Evolutionary conservation across 2,329 filamentous ascomycete species (phyloP).

Genomic region (Claviceps humidiphila): DNA sequence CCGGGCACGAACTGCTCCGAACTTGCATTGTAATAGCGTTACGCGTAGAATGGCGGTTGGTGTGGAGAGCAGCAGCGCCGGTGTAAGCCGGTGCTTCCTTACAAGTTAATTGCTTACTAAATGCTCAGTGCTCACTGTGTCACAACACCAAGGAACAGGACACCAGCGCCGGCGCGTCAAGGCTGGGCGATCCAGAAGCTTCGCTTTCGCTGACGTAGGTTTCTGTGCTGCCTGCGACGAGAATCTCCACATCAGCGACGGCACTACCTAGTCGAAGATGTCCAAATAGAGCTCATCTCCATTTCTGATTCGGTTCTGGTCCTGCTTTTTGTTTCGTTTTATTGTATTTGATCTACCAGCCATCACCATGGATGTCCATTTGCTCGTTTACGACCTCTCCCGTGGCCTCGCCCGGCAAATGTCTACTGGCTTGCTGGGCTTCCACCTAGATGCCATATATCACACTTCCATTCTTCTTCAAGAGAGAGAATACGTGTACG

Average conservation of each 20-base stretch:
- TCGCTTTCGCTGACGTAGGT: neutral
- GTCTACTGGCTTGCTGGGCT: conserved; percentile 38
- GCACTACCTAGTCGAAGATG: neutral
- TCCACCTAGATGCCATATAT: conserved; percentile 79
- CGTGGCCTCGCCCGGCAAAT: conserved; percentile 42
- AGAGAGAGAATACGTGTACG: conserved; percentile 82
- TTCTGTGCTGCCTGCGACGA: neutral
- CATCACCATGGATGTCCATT: conserved; percentile 54
- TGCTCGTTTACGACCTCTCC: conserved; percentile 71
- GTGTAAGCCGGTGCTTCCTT: too few relatives aligned
- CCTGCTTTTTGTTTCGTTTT: too few relatives aligned
- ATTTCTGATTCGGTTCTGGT: too few relatives aligned
- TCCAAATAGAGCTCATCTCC: neutral
- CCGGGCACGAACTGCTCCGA: neutral
- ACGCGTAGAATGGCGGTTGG: neutral
- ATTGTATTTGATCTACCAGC: neutral
- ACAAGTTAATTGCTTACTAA: too few relatives aligned
- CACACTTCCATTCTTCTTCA: conserved; percentile 83
- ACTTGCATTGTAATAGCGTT: neutral
- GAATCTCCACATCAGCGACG: neutral
- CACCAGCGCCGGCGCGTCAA: neutral
- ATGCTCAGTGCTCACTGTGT: too few relatives aligned
- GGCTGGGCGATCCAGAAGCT: neutral
- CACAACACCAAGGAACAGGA: too few relatives aligned
- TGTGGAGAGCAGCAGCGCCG: neutral